phyloP scores from a whole-genome alignment of 495 filamentous ascomycete species.

The Durotheca rogersii region DNA sequence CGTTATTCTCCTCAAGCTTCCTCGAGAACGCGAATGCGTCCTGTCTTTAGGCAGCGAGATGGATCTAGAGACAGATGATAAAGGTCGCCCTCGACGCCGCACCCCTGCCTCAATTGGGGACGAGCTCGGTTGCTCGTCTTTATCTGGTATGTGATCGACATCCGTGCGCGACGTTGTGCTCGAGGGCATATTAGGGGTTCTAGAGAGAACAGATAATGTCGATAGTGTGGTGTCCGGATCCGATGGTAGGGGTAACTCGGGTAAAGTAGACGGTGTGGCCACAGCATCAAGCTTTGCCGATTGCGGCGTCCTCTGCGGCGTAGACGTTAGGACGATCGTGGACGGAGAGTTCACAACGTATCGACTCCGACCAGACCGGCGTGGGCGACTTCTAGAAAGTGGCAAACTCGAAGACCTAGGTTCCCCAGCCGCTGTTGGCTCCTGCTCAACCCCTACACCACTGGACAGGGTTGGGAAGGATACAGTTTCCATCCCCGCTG shows the following conservation, averaged over 20 bases:
- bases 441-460: not conserved
- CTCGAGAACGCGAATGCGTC: constrained; percentile 25
- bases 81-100: constrained; percentile 27
- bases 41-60: constrained; percentile 31
- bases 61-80: constrained; percentile 12
- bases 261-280: constrained; percentile 20
- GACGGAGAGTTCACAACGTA: constrained; percentile 15
- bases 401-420: constrained; percentile 4
- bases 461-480: constrained; percentile 20
- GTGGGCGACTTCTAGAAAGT: constrained; percentile 2
- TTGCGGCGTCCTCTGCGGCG: constrained; percentile 19
- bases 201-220: constrained; percentile 36
- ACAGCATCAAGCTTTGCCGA: constrained; percentile 13
- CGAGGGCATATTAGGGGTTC: constrained; percentile 39
- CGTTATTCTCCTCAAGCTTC: constrained; percentile 14
- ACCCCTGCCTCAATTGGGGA: constrained; percentile 35
- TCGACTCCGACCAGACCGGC: not conserved
- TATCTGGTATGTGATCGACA: constrained; percentile 7
- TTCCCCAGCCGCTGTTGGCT: constrained; percentile 6
- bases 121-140: constrained; percentile 21
- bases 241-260: constrained; percentile 12
- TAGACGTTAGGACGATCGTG: constrained; percentile 27
- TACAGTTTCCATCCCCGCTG: constrained; percentile 17
- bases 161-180: constrained; percentile 32
- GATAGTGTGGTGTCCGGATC: constrained; percentile 29